Evolutionary conservation across 805 yeast species (phyloP).

Genomic region (Phaffomyces opuntiae): DNA sequence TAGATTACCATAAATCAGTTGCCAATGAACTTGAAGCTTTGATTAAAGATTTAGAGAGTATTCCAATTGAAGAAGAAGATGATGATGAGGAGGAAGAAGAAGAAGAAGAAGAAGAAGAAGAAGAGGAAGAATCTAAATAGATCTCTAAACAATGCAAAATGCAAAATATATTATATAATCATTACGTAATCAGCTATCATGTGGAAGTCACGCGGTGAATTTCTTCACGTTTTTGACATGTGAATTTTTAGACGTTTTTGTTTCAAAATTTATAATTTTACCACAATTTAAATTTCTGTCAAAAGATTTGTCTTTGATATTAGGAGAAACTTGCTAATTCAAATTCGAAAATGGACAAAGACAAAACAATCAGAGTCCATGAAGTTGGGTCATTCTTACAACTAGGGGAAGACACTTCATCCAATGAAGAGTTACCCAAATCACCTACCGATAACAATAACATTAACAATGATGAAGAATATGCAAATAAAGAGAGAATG

Average conservation of each 20-base stretch:
- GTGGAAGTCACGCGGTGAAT: neutral
- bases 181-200: too few species aligned
- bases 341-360: too few species aligned
- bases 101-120: slow-evolving; percentile 12
- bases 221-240: neutral
- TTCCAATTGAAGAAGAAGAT: slow-evolving; percentile 39
- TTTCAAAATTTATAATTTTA: neutral
- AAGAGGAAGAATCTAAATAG: neutral
- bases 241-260: neutral
- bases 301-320: neutral
- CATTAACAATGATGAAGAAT: too few species aligned
- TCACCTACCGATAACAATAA: too few species aligned
- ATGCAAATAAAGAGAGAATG: neutral
- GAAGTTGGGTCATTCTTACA: too few species aligned
- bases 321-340: too few species aligned
- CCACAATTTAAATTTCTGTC: neutral
- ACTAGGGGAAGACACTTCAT: too few species aligned
- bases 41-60: slow-evolving; percentile 36
- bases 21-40: slow-evolving; percentile 39
- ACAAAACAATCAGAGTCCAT: too few species aligned
- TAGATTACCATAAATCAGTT: slow-evolving; percentile 53
- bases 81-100: slow-evolving; percentile 27
- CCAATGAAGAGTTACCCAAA: neutral
- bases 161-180: too few species aligned
- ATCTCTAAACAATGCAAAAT: too few species aligned